These are phyloP conservation scores for Beauveria caledonica DNA, from an alignment of 2,329 filamentous ascomycete genomes.

Conservation along the genomic window DNA sequence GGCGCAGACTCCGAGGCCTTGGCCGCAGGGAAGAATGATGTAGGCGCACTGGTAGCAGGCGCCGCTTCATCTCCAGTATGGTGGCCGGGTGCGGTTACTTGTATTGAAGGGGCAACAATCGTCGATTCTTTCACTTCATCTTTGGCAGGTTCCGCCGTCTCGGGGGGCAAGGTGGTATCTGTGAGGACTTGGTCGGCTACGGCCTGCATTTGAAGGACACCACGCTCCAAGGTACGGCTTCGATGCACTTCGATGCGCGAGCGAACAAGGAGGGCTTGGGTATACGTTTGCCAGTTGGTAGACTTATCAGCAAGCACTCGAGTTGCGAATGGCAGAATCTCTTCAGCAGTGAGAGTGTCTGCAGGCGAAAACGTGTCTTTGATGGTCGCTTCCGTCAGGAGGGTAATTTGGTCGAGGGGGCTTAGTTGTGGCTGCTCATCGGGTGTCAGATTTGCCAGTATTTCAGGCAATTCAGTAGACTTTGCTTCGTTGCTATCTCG, in stretches of 20 bases:
- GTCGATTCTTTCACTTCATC: slow-evolving; percentile 21
- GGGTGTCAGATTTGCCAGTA: slow-evolving; percentile 59
- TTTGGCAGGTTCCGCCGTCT: slow-evolving; percentile 22
- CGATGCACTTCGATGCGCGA: slow-evolving; percentile 84
- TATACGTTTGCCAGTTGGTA: slow-evolving; percentile 97
- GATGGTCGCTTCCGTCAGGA: slow-evolving; percentile 80
- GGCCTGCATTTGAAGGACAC: slow-evolving; percentile 86
- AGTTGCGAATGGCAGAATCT: slow-evolving; percentile 83
- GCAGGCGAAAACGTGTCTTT: slow-evolving; percentile 79
- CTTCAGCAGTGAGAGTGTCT: slow-evolving; percentile 83
- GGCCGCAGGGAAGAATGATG: slow-evolving; percentile 72
- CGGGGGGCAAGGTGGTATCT: slow-evolving; percentile 51
- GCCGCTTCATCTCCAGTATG: slow-evolving; percentile 14
- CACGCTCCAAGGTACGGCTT: slow-evolving; percentile 80
- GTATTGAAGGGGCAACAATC: slow-evolving; percentile 35
- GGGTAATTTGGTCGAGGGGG: slow-evolving; percentile 80
- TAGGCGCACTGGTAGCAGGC: slow-evolving; percentile 38
- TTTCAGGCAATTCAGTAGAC: slow-evolving; percentile 43
- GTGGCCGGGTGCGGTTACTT: slow-evolving; percentile 32
- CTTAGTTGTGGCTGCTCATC: slow-evolving; percentile 74
- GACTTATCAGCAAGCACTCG: slow-evolving; percentile 81
- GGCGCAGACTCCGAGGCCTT: slow-evolving; percentile 72
- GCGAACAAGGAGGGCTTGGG: slow-evolving; percentile 81
- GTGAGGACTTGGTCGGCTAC: slow-evolving; percentile 92
- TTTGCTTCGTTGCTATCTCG: slow-evolving; percentile 30